phyloP scores from a whole-genome alignment of 306 rosid genomes.

The Vicia villosa region DNA sequence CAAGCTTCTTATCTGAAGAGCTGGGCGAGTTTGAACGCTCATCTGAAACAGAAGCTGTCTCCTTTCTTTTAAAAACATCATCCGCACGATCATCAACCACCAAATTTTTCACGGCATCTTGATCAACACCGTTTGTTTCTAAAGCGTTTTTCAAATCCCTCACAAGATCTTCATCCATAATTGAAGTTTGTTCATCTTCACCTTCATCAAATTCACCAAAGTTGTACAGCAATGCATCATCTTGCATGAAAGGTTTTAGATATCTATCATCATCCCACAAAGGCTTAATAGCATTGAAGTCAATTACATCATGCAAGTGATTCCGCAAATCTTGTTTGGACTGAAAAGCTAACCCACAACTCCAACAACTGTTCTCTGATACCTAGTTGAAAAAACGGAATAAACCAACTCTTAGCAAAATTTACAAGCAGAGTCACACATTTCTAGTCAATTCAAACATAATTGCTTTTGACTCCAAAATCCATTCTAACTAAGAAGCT shows the following conservation, averaged over 20 bases:
- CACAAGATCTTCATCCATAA: slow-evolving; percentile 50
- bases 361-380: slow-evolving; percentile 77
- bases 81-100: slow-evolving; percentile 27
- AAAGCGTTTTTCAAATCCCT: slow-evolving; percentile 48
- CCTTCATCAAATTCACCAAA: slow-evolving; percentile 76
- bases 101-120: slow-evolving; percentile 34
- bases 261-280: slow-evolving; percentile 66
- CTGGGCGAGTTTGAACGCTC: slow-evolving; percentile 38
- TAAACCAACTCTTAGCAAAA: background rate
- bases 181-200: slow-evolving; percentile 51
- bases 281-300: slow-evolving; percentile 48
- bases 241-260: slow-evolving; percentile 73
- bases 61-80: slow-evolving; percentile 33
- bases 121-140: slow-evolving; percentile 39
- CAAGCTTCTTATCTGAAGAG: slow-evolving; percentile 42
- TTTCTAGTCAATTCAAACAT: background rate
- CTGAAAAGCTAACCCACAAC: slow-evolving; percentile 58
- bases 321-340: slow-evolving; percentile 59
- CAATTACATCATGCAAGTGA: slow-evolving; percentile 64
- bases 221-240: slow-evolving; percentile 77
- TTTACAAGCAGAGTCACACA: background rate
- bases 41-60: slow-evolving; percentile 43
- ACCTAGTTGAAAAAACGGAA: slow-evolving; percentile 52
- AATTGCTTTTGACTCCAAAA: no score
- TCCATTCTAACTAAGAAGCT: background rate